Base-by-base conservation (phyloP, 257 asterid genomes). In the Capsicum chinense region DNA sequence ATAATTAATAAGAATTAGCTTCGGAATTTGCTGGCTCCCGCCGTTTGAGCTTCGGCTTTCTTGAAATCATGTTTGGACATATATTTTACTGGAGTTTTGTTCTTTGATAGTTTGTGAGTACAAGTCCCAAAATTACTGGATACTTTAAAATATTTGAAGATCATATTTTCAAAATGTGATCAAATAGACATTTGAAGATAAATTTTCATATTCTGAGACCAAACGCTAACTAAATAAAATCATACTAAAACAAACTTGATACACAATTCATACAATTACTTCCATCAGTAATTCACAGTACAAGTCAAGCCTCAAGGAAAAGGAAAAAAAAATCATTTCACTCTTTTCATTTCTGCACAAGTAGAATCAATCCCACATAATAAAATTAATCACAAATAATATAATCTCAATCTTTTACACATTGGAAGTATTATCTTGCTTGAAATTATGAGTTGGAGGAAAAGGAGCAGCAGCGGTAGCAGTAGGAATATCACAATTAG, bases 351-450 rank as follows among this genome's bases (percentile, higher is more conserved):
- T 1, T 69, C 7, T 15, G 33, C 33, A 39, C 33, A 69, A 69
- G 12, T 69, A 69, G 11, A 69, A 37, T 59, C 39, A 62, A 62
- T 14, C 15, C 69, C 35, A 21, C 7, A 62, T 9, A 19, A 21
- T 9, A 62, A 62, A 19, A 63, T 9, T 44, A 54, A 50, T 50
- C 56, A 8, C 21, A n/a, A 59, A 17, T 7, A n/a, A 44, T 8
- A 60, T 0, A n/a, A 60, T 60, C 12, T 17, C n/a, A 74, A 50
- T 0, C 0, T 21, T 33, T 78, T n/a, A 91, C 79, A 91, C 94
- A 62, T 87, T 90, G 71, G 88, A 79, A 50, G 89, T 74, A 83
- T 87, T 89, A 44, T 88, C 89, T 42, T 83, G 80, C 85, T 90
- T 91, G 90, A 86, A 84, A 79, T 0, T 9, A 9, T 79, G 87